Base-by-base conservation (phyloP, 768 basidiomycete species). In the Pulveroboletus sp. region DNA sequence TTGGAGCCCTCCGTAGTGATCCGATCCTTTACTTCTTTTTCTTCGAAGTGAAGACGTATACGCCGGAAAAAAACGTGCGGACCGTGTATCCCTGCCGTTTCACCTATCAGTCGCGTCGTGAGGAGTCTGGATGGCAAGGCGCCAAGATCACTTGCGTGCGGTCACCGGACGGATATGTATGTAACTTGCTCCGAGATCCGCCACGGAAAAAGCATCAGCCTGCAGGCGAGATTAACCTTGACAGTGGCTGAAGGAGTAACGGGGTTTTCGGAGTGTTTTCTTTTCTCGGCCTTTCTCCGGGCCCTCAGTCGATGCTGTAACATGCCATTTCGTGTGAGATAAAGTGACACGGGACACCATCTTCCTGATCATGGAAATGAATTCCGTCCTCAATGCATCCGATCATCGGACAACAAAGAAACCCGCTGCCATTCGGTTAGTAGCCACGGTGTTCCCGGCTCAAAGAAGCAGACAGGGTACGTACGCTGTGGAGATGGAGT, bases 161-260 rank as follows among this genome's bases (percentile, higher is more conserved):
- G 47, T 43, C 21, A 15, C 21, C 21, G 18, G 43, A 33, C 32
- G 31, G 27, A 35, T 30, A 24, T 51, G 39, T 21, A 39, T 51
- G 39, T 21, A 39, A 43, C n/a, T 35, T 35, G 24, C n/a, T 27
- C 52, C 48, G 41, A 57, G 49, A 63, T 56, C 45, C 54, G 33
- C 50, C 49, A 60, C 15, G 8, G 38, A 47, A 50, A 51, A 46
- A 33, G 33, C 33, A 33, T 18, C 26, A 31, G n/a, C 45, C 15
- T 27, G 10, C 39, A 54, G 40, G 54, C 50, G 52, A 57, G 63
- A 65, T 64, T 64, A 64, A 65, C 63, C 43, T 63, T 51, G 52
- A 41, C 26, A 45, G 47, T 35, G 51, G 51, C 27, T 18, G 43
- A 54, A 46, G 39, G 46, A 45, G 43, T 24, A 43, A 56, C 53